Percentiles rank a stretch among this genome's conserved stretches.
These are phyloP conservation scores for Pisolithus albus DNA, from an alignment of 768 basidiomycete genomes.

Conservation along the genomic window DNA sequence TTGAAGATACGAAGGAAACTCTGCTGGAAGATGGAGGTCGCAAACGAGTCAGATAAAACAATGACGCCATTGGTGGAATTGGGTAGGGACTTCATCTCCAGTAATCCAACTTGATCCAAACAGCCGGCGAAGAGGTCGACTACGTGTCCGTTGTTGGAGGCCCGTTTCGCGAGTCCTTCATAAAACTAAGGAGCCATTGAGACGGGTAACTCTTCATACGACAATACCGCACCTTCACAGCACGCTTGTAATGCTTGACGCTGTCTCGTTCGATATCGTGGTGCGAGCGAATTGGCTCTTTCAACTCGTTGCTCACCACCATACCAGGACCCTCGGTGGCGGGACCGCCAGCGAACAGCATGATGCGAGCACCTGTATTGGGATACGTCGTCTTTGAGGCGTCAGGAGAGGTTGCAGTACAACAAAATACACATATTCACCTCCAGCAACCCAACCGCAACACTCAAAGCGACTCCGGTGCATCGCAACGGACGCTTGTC, in stretches of 20 bases:
- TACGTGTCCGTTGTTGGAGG: slow-evolving; percentile 89
- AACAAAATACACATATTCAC: slow-evolving; percentile 28
- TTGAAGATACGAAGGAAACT: slow-evolving; percentile 88
- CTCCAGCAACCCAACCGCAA: slow-evolving; percentile 90
- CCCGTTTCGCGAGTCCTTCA: slow-evolving; percentile 88
- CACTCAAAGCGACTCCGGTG: slow-evolving; percentile 90
- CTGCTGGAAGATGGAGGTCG: slow-evolving; percentile 98
- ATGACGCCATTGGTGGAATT: slow-evolving; percentile 97
- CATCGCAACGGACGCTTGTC: slow-evolving; percentile 91
- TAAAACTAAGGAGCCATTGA: slow-evolving; percentile 64
- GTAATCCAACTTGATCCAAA: slow-evolving; percentile 92
- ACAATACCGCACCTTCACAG: slow-evolving; percentile 66
- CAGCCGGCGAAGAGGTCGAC: slow-evolving; percentile 96
- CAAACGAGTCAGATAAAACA: slow-evolving; percentile 93
- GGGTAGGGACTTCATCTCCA: slow-evolving; percentile 95
- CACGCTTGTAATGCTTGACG: slow-evolving; percentile 95
- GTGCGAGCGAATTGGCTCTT: slow-evolving; percentile 96
- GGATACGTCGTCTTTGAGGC: slow-evolving; percentile 69
- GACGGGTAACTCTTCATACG: not conserved
- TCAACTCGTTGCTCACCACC: slow-evolving; percentile 92
- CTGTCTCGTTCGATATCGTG: slow-evolving; percentile 97
- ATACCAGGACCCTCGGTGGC: slow-evolving; percentile 95
- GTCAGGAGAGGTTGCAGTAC: not conserved
- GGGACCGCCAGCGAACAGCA: slow-evolving; percentile 94
- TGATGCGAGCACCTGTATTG: slow-evolving; percentile 92